These are phyloP conservation scores for Collariella sp. DNA, from an alignment of 495 filamentous ascomycete genomes.

Conservation along the genomic window DNA sequence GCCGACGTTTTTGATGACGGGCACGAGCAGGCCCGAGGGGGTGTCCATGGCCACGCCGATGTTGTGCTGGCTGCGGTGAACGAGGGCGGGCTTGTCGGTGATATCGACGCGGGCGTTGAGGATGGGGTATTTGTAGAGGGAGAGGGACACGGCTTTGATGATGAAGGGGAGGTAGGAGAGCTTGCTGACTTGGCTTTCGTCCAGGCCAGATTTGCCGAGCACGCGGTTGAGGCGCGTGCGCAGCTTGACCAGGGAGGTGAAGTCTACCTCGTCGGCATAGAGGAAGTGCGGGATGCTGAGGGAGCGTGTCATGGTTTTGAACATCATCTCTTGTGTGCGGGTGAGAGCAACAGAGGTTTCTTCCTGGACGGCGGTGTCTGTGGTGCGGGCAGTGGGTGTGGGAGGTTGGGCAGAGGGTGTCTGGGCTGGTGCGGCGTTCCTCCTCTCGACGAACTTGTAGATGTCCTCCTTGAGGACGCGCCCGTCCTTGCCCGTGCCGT, in stretches of 20 bases:
- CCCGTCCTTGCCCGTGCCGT: slow-evolving; percentile 85
- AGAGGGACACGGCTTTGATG: slow-evolving; percentile 85
- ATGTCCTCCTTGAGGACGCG: slow-evolving; percentile 91
- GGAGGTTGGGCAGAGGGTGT: slow-evolving; percentile 1
- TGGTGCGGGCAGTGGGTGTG: slow-evolving; percentile 9
- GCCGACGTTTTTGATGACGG: slow-evolving; percentile 84
- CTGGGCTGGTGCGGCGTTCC: slow-evolving; percentile 24
- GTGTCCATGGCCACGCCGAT: slow-evolving; percentile 97
- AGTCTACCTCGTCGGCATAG: slow-evolving; percentile 78
- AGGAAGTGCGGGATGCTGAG: slow-evolving; percentile 88
- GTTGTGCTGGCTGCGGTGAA: slow-evolving; percentile 78
- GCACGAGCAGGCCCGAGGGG: slow-evolving; percentile 78
- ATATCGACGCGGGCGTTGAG: slow-evolving; percentile 78
- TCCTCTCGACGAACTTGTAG: slow-evolving; percentile 52
- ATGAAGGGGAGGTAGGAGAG: slow-evolving; percentile 89
- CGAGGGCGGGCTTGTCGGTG: slow-evolving; percentile 55
- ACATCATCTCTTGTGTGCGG: slow-evolving; percentile 83
- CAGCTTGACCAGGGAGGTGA: slow-evolving; percentile 60
- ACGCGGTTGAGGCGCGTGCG: slow-evolving; percentile 59
- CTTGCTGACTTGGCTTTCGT: slow-evolving; percentile 42
- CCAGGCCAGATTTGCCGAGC: slow-evolving; percentile 34
- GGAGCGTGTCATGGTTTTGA: slow-evolving; percentile 94
- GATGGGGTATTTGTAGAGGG: slow-evolving; percentile 70
- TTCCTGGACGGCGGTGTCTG: slow-evolving; percentile 39
- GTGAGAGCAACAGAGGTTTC: slow-evolving; percentile 63